Evolutionary conservation across 1,284 basidiomycete species (phyloP).

Genomic region (Flammula alnicola): DNA sequence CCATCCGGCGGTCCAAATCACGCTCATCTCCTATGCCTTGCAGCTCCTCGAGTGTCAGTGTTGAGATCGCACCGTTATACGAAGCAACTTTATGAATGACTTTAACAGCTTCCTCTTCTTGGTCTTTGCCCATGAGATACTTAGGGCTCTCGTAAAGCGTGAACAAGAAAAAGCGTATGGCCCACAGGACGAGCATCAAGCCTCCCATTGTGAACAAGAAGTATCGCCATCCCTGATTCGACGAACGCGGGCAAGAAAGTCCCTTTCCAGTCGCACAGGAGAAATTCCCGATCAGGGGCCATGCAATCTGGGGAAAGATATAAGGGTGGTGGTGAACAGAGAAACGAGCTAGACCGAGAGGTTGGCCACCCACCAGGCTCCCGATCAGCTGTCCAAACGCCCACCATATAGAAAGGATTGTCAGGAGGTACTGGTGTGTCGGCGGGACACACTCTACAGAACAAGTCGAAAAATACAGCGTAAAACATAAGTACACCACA

Average conservation of each 20-base stretch:
- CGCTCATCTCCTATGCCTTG: conserved; percentile 9
- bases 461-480: too few species aligned
- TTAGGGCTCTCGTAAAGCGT: conserved; percentile 77
- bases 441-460: conserved; percentile 73
- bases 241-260: conserved; percentile 32
- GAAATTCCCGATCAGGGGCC: conserved; percentile 66
- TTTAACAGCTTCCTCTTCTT: conserved; percentile 72
- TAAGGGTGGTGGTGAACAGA: too few species aligned
- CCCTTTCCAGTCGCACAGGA: conserved; percentile 58
- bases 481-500: too few species aligned
- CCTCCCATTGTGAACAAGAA: conserved; percentile 70
- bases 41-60: conserved; percentile 55
- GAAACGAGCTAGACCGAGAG: conserved; percentile 13
- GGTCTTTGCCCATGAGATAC: conserved; percentile 75
- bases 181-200: conserved; percentile 67
- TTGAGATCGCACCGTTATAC: conserved; percentile 61
- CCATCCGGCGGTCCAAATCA: conserved; percentile 1
- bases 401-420: conserved; percentile 76
- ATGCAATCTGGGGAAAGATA: conserved; percentile 68
- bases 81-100: conserved; percentile 71
- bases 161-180: conserved; percentile 76
- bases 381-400: conserved; percentile 67
- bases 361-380: conserved; percentile 53
- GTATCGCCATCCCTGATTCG: conserved; percentile 78
- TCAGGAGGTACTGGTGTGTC: conserved; percentile 71